phyloP scores from a whole-genome alignment of 352 stramenopile species.

The Phytophthora pluvialis region DNA sequence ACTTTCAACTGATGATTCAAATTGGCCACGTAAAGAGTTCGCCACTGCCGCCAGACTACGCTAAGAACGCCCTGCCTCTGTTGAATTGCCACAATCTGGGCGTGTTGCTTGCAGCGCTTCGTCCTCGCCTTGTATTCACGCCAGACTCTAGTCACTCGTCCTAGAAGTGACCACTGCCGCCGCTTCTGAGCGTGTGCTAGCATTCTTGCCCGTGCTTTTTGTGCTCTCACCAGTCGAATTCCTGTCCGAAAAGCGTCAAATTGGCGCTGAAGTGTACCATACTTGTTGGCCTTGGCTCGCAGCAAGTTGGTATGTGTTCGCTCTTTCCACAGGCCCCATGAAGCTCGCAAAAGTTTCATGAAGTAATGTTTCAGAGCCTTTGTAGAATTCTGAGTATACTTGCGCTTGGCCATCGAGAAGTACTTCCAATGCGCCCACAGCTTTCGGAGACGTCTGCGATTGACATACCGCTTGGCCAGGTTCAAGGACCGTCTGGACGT shows the following conservation, averaged over 20 bases:
- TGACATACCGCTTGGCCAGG: constrained; percentile 66
- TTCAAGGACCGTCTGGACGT: constrained; percentile 51
- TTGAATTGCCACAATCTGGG: constrained; percentile 28
- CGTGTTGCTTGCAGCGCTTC: constrained; percentile 31
- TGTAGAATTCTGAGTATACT: constrained; percentile 70
- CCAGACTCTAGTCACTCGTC: constrained; percentile 35
- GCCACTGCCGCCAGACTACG: constrained; percentile 57
- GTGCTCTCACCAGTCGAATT: constrained; percentile 31
- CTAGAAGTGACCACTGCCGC: constrained; percentile 28
- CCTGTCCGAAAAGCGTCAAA: constrained; percentile 58
- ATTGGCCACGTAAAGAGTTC: constrained; percentile 18
- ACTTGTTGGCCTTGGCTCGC: constrained; percentile 55
- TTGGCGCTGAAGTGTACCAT: constrained; percentile 44
- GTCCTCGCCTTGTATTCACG: constrained; percentile 12
- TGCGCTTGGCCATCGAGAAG: constrained; percentile 67
- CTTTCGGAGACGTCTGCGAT: constrained; percentile 64
- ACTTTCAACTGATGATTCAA: constrained; percentile 28
- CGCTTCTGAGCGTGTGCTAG: constrained; percentile 38
- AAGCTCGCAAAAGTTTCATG: constrained; percentile 60
- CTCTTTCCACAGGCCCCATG: constrained; percentile 60
- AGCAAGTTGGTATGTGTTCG: constrained; percentile 50
- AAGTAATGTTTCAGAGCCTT: constrained; percentile 86
- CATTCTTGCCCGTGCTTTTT: constrained; percentile 37
- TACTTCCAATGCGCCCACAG: constrained; percentile 84
- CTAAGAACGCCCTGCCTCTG: constrained; percentile 18